Evolutionary conservation across 345 rosid genomes (phyloP).

Genomic region (Pistacia atlantica): DNA sequence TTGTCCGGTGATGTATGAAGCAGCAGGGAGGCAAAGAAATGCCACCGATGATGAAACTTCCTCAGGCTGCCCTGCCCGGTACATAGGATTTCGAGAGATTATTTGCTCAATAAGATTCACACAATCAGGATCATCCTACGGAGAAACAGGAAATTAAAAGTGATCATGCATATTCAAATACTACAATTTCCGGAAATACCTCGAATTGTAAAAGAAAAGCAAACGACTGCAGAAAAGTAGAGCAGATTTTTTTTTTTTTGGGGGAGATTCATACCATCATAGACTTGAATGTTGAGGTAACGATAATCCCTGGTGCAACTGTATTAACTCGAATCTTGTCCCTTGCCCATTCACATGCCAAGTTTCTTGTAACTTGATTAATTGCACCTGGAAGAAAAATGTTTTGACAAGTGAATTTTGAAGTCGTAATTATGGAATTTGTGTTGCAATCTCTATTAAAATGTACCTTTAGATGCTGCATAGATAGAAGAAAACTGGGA

Average conservation of each 20-base stretch:
- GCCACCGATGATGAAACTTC: conserved; percentile 46
- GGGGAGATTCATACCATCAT: background rate
- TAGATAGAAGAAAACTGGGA: conserved; percentile 32
- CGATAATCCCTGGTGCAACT: conserved; percentile 41
- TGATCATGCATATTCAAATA: too few relatives aligned
- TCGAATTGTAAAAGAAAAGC: too few relatives aligned
- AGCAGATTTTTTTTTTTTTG: too few relatives aligned
- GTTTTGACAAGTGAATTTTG: background rate
- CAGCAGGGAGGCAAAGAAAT: conserved; percentile 47
- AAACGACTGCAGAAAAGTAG: too few relatives aligned
- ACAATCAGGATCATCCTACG: background rate
- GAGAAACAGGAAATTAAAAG: background rate
- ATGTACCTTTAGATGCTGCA: conserved; percentile 46
- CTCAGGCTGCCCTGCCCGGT: conserved; percentile 38
- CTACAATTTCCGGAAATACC: too few relatives aligned
- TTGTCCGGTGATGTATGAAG: conserved; percentile 53
- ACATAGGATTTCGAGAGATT: conserved; percentile 32
- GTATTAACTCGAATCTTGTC: conserved; percentile 44
- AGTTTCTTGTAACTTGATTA: conserved; percentile 42
- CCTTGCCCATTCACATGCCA: conserved; percentile 55
- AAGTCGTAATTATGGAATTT: background rate
- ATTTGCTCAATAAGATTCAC: background rate
- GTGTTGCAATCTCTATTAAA: background rate
- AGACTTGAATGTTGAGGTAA: conserved; percentile 22
- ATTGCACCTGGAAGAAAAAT: conserved; percentile 33